These are phyloP conservation scores for Santalum album DNA, from an alignment of 164 flowering plant genomes.

Conservation along the genomic window DNA sequence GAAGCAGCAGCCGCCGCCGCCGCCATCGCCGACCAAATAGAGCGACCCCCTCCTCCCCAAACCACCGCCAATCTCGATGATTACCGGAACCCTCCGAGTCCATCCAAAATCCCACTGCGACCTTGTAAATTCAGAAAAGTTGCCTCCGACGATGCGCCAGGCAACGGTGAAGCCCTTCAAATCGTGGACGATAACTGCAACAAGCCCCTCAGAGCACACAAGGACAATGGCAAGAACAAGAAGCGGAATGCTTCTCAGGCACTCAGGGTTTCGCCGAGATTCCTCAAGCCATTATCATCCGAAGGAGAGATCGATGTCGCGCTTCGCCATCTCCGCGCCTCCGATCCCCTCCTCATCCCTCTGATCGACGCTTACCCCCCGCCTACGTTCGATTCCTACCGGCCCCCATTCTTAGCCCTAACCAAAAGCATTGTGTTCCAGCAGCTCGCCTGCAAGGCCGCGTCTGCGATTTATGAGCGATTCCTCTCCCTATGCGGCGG, in stretches of 20 bases:
- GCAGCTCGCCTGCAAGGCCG: slow-evolving; percentile 29
- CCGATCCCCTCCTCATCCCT: slow-evolving; percentile 21
- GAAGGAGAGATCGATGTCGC: slow-evolving; percentile 22
- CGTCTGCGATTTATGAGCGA: slow-evolving; percentile 19
- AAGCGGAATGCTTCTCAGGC: not conserved
- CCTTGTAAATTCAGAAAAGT: slow-evolving; percentile 20
- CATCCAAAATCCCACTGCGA: slow-evolving; percentile 20
- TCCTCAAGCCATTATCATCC: slow-evolving; percentile 12
- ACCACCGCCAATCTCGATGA: not conserved
- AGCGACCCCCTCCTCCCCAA: not conserved
- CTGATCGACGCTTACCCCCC: slow-evolving; percentile 16
- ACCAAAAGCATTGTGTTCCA: slow-evolving; percentile 25
- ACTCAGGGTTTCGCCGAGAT: not conserved
- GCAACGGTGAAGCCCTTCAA: not conserved
- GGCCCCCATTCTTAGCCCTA: slow-evolving; percentile 24
- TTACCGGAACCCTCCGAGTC: slow-evolving; percentile 2
- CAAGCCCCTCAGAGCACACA: not conserved
- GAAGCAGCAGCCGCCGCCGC: too few relatives aligned
- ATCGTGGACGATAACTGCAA: not conserved
- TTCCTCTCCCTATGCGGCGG: slow-evolving; percentile 26
- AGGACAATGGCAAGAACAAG: not conserved
- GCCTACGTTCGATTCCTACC: slow-evolving; percentile 13
- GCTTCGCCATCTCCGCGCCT: slow-evolving; percentile 16
- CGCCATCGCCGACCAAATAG: not conserved
- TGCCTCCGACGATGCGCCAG: not conserved